Evolutionary conservation across 208 protist species (phyloP).

Genomic region (Wallacemonas sp.): DNA sequence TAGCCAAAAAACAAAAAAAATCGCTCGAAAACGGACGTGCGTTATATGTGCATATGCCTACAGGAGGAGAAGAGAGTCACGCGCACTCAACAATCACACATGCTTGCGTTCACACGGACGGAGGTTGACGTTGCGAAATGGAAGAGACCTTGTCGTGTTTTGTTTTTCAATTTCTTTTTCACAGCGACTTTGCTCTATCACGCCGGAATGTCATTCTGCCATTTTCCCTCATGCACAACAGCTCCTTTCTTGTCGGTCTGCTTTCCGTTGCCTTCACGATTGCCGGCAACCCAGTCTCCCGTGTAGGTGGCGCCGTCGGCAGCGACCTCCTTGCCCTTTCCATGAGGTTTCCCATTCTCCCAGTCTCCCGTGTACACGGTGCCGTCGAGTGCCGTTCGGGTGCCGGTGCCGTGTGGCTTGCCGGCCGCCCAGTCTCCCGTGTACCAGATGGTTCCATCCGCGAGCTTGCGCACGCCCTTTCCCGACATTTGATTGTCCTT

Average conservation of each 20-base stretch:
- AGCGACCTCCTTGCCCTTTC: background rate
- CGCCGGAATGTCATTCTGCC: background rate
- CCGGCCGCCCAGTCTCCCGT: background rate
- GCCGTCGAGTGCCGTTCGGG: background rate
- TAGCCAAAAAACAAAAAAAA: too few relatives aligned
- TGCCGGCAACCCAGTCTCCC: background rate
- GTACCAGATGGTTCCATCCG: background rate
- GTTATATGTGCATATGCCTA: too few relatives aligned
- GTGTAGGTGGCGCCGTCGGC: background rate
- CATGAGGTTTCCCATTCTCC: background rate
- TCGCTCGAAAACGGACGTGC: too few relatives aligned
- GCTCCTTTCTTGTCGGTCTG: background rate
- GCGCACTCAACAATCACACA: too few relatives aligned
- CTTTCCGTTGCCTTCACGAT: background rate
- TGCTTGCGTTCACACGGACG: too few relatives aligned
- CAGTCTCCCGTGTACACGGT: background rate
- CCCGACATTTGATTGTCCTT: background rate
- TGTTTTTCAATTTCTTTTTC: too few relatives aligned
- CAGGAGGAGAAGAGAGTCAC: too few relatives aligned
- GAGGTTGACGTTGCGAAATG: too few relatives aligned
- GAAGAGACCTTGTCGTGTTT: too few relatives aligned
- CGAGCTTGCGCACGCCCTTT: background rate
- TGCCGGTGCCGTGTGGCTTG: background rate
- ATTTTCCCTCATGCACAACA: background rate
- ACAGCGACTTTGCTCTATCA: too few relatives aligned